Percentiles rank a stretch among this genome's conserved stretches.
These are phyloP conservation scores for Naumovozyma baii DNA, from an alignment of 805 yeast species.

Conservation along the genomic window DNA sequence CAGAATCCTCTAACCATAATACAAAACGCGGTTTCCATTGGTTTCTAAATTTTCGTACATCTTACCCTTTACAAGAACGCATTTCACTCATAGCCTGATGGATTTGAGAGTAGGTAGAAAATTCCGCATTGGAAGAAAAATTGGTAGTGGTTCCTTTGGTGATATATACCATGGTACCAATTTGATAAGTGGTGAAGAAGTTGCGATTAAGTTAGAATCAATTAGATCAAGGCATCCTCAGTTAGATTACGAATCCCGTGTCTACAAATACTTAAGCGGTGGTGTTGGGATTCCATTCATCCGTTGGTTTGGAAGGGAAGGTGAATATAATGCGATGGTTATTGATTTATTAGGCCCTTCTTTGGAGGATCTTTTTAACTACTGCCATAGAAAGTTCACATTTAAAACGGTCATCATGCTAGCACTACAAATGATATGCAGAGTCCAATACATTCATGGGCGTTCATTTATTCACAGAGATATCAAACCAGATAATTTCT, in stretches of 20 bases:
- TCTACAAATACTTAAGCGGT: conserved; percentile 87
- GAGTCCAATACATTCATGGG: conserved; percentile 93
- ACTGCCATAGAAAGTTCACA: conserved; percentile 88
- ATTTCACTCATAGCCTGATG: conserved; percentile 23
- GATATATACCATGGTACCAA: conserved; percentile 92
- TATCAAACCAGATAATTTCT: conserved; percentile 77
- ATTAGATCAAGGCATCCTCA: conserved; percentile 94
- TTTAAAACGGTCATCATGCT: conserved; percentile 86
- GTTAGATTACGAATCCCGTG: conserved; percentile 93
- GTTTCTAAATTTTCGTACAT: background rate
- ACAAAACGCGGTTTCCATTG: background rate
- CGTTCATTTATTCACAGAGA: conserved; percentile 84
- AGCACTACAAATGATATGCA: conserved; percentile 90
- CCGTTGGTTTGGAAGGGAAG: conserved; percentile 94
- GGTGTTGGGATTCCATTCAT: conserved; percentile 98
- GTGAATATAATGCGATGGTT: conserved; percentile 96
- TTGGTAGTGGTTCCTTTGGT: conserved; percentile 96
- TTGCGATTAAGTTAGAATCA: conserved; percentile 90
- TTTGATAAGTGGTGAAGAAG: conserved; percentile 94
- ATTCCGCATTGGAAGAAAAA: conserved; percentile 88
- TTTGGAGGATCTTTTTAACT: conserved; percentile 89
- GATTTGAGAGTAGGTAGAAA: conserved; percentile 92
- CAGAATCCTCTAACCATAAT: background rate
- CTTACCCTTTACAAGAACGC: background rate
- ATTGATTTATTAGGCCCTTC: conserved; percentile 94